Evolutionary conservation across 345 rosid genomes (phyloP), one percentile per base, ranked within the genome.

Genomic region (Linum usitatissimum): DNA sequence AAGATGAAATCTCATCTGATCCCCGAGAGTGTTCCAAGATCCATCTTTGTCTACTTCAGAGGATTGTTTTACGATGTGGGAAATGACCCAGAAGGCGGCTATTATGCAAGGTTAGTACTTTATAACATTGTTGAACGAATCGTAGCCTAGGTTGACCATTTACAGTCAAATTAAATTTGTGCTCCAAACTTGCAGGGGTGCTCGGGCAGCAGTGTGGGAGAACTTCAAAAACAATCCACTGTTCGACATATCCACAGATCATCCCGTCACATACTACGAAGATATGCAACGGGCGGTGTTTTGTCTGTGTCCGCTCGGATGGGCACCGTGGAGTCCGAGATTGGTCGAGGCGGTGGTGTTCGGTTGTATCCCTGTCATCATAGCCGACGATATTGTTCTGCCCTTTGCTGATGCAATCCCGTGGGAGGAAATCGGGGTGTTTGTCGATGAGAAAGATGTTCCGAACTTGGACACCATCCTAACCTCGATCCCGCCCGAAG

Each of bases 321-420:
- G 99, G 99, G 97, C 99, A 0, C 99, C 99, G 1, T 93, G 99
- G 99, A 93, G 99, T 66, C 97, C 99, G 0, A 81, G 97, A 74
- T 74, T 93, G 18, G 99, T 93, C 1, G 99, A 93, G 81, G 99
- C 99, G 3, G 99, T 93, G 61, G 99, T 93, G 38, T 93, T 93
- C 49, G 99, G 99, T 2, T 93, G 99, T 81, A 90, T 93, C 60
- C 98, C 99, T 9, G 86, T 93, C 55, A 93, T 93, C 70, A 85
- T 93, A 75, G 99, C 97, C 3, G 99, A 93, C 54, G 94, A 93
- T 63, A 92, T 92, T 18, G 95, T 92, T 55, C 66, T 89, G 30
- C 98, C 97, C 13, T 89, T 92, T 14, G 97, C 98, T 0, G 98
- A 89, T n/a, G 98, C 98, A 6, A 92, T 92, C 49, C 98, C 98